These are phyloP conservation scores for Carex littledalei DNA, from an alignment of 176 grass and related monocot species.

Conservation along the genomic window DNA sequence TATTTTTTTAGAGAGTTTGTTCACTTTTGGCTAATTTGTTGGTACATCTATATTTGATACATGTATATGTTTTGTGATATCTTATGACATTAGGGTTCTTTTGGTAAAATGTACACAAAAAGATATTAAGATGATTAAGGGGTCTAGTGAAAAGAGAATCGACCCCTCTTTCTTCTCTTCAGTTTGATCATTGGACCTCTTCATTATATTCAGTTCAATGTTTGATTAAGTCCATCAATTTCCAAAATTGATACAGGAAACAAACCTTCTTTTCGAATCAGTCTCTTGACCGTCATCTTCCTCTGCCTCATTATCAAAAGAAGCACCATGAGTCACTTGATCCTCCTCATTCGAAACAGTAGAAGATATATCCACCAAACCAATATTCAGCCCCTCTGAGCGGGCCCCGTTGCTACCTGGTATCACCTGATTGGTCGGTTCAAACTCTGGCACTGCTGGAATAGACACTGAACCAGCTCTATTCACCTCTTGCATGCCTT, in stretches of 20 bases:
- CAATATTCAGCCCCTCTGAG: constrained; percentile 1
- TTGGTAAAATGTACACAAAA: too few species aligned
- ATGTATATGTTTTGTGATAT: too few species aligned
- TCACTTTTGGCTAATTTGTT: too few species aligned
- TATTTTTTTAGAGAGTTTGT: neutral
- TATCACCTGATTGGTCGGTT: constrained; percentile 36
- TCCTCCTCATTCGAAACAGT: constrained; percentile 81
- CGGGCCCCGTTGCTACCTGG: constrained; percentile 34
- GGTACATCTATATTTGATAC: too few species aligned
- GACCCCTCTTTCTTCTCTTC: too few species aligned
- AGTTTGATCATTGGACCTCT: too few species aligned
- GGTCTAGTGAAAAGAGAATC: too few species aligned
- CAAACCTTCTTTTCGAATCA: constrained; percentile 89
- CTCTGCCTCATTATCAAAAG: constrained; percentile 43
- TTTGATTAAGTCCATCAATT: too few species aligned
- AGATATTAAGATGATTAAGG: too few species aligned
- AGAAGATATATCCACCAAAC: constrained; percentile 46
- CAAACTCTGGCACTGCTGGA: constrained; percentile 22
- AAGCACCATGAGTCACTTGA: constrained; percentile 46
- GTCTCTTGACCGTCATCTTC: constrained; percentile 62
- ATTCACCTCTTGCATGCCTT: constrained; percentile 29
- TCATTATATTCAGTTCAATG: too few species aligned
- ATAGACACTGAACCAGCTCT: constrained; percentile 15
- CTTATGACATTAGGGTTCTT: too few species aligned
- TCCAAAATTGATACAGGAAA: neutral